A percentile compares a stretch with the other conserved stretches of the same genome.
phyloP scores from a whole-genome alignment of 2,329 filamentous ascomycete genomes.

The Monosporascus sp. region DNA sequence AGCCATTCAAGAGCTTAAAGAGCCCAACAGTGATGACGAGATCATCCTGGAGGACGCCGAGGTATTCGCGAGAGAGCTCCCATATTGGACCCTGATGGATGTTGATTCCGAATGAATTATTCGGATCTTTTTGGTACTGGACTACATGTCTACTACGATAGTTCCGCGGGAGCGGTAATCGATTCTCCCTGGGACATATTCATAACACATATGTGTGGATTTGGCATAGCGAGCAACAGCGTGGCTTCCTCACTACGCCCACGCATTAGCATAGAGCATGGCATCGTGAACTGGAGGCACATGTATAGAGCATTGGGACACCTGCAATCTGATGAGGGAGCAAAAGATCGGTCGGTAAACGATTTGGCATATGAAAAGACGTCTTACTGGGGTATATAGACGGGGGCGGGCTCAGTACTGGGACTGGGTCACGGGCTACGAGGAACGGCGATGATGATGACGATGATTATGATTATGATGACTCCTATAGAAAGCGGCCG shows the following conservation, averaged over 20 bases:
- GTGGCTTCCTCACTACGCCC: neutral
- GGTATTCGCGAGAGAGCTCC: conserved; percentile 24
- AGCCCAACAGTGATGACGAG: conserved; percentile 27
- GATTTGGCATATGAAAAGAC: too few relatives aligned
- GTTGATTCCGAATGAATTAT: conserved; percentile 23
- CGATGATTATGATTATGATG: too few relatives aligned
- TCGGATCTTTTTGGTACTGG: conserved; percentile 10
- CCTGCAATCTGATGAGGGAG: neutral
- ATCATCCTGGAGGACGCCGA: conserved; percentile 26
- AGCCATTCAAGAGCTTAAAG: conserved; percentile 28
- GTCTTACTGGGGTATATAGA: too few relatives aligned
- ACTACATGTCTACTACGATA: neutral
- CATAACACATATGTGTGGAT: neutral
- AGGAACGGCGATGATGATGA: too few relatives aligned
- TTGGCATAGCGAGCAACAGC: neutral
- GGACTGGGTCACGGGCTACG: too few relatives aligned
- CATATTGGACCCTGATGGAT: conserved; percentile 29
- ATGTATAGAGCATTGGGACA: neutral
- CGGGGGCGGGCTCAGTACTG: too few relatives aligned
- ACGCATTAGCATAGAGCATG: neutral
- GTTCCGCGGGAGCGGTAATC: neutral
- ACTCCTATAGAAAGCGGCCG: too few relatives aligned
- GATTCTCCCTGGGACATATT: neutral
- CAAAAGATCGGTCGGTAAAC: too few relatives aligned
- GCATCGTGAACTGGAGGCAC: neutral